Percentiles rank a stretch among this genome's conserved stretches.
Evolutionary conservation across 208 protist species (phyloP).

Genomic region (Leishmania turanica): DNA sequence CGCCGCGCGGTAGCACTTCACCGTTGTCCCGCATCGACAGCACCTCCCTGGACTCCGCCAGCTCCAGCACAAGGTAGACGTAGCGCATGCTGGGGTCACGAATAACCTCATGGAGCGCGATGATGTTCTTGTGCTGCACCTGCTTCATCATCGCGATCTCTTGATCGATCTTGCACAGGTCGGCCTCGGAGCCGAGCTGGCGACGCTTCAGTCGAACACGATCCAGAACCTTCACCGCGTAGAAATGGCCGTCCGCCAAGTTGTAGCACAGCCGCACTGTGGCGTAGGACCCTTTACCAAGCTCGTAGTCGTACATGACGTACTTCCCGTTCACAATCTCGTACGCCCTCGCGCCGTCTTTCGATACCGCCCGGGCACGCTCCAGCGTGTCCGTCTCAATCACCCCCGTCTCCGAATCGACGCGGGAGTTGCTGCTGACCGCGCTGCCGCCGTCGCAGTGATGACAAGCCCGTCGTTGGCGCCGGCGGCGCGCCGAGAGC

Average conservation of each 20-base stretch:
- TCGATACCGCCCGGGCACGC: conserved; percentile 2
- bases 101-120: conserved; percentile 93
- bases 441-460: background rate
- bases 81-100: conserved; percentile 86
- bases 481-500: background rate
- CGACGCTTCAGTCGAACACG: conserved; percentile 37
- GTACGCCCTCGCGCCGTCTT: conserved; percentile 16
- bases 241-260: conserved; percentile 44
- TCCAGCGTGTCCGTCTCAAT: conserved; percentile 22
- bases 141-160: conserved; percentile 95
- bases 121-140: conserved; percentile 91
- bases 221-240: conserved; percentile 69
- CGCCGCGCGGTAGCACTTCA: conserved; percentile 36
- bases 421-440: background rate
- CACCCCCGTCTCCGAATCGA: conserved; percentile 11
- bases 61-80: conserved; percentile 89
- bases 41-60: conserved; percentile 61
- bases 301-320: conserved; percentile 56
- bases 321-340: conserved; percentile 71
- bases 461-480: background rate
- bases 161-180: conserved; percentile 41
- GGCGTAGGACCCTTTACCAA: conserved; percentile 66
- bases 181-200: conserved; percentile 36
- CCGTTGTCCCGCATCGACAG: conserved; percentile 51
- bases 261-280: conserved; percentile 68